Evolutionary conservation across 2,329 filamentous ascomycete species (phyloP), one percentile per base, ranked within the genome.

Genomic region (Ampelomyces quisqualis): DNA sequence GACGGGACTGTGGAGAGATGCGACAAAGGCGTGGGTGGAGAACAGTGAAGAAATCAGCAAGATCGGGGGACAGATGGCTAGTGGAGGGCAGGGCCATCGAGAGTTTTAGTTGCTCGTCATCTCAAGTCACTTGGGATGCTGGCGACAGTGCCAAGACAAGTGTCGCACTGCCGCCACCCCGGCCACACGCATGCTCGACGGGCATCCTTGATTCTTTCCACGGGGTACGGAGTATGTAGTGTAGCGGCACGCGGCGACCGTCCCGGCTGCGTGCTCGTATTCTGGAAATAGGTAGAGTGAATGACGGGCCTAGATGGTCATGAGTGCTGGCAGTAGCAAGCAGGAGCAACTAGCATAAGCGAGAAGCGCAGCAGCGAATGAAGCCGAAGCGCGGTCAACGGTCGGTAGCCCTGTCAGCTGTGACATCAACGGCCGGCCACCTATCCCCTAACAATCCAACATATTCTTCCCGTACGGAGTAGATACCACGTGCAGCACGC

Each of bases 61-160:
- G 50, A 70, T 70, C 27, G 69, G 67, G 4, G 52, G 68, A 38
- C 64, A 67, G 38, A 74, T 75, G 71, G 63, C 73, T 2, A 72
- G 64, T 45, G 70, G 70, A 7, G 71, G 67, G 2, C 67, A 71
- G 38, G 74, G 73, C 7, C 70, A 62, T 51, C 60, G 74, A 47
- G 59, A 72, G 34, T 76, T 77, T 45, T 76, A 55, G 69, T 13
- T 26, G 18, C 10, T 33, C 33, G 11, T 22, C 13, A 13, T 21
- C 20, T 34, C 6, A 8, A 2, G 14, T 24, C 5, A 13, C n/a
- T 26, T 11, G 22, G 9, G 14, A 28, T n/a, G 20, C 10, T 10
- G 6, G 3, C 5, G 15, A 14, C 29, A 20, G 11, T 35, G 33
- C 33, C 33, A 35, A 35, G 33, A 35, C 33, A 26, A 18, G 19